A percentile compares a stretch with the other conserved stretches of the same genome.
phyloP scores from a whole-genome alignment of 352 stramenopile genomes.

The Phytophthora cajani region DNA sequence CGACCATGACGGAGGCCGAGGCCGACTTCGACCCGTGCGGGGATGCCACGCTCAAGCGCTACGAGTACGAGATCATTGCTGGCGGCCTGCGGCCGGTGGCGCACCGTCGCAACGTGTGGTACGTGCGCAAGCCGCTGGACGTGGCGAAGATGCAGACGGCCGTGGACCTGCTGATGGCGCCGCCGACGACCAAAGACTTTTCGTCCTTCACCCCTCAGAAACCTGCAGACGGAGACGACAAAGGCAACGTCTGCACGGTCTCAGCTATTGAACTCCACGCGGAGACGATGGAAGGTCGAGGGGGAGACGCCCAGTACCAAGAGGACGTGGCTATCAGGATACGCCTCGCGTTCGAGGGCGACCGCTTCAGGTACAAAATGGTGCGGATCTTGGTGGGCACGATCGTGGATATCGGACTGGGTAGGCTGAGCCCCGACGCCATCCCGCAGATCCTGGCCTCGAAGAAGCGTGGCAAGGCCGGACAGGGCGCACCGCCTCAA shows the following conservation, averaged over 20 bases:
- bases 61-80: constrained; percentile 67
- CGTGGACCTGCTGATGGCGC: constrained; percentile 33
- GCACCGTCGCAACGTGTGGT: constrained; percentile 63
- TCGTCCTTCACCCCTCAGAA: constrained; percentile 73
- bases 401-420: constrained; percentile 76
- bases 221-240: constrained; percentile 36
- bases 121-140: constrained; percentile 65
- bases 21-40: constrained; percentile 59
- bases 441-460: constrained; percentile 59
- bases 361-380: constrained; percentile 89
- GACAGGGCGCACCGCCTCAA: constrained; percentile 59
- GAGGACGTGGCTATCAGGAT: constrained; percentile 43
- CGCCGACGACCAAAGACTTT: constrained; percentile 60
- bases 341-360: constrained; percentile 62
- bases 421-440: constrained; percentile 43
- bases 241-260: constrained; percentile 62
- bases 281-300: constrained; percentile 9
- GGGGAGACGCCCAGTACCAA: constrained; percentile 28
- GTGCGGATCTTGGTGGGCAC: constrained; percentile 84
- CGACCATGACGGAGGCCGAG: constrained; percentile 25
- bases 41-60: constrained; percentile 64
- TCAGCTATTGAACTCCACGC: constrained; percentile 44
- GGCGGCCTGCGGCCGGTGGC: constrained; percentile 58
- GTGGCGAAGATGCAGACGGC: constrained; percentile 59
- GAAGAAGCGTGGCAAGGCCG: constrained; percentile 58